Base-by-base conservation (phyloP, 2,329 filamentous ascomycete genomes). In the Diplodia mutila region DNA sequence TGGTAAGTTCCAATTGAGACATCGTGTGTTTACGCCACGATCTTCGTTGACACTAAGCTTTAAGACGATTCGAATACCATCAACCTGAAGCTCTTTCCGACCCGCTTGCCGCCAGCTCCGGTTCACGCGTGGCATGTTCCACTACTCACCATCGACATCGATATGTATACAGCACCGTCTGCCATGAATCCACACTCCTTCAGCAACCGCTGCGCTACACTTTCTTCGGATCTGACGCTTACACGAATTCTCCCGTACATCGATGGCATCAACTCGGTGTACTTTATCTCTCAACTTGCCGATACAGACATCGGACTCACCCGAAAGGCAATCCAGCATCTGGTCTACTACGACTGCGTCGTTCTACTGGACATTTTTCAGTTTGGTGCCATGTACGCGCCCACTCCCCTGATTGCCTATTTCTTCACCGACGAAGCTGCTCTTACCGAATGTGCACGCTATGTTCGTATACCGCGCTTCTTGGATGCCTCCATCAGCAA, bases 31-130 rank as follows among this genome's bases (percentile, higher is more conserved):
- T 9, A 12, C 21, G 8, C n/a, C 34, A 32, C 27, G 34, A 52
- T 27, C 9, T 21, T 37, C 8, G 42, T 51, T 51, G 34, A 63
- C 57, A 51, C 29, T 4, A 29, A 63, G 21, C n/a, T 37, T 8
- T 65, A 93, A 63, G 93, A 97, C 78, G 93, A 97, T 72, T 89
- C 93, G 69, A 97, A 97, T 78, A 97, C 93, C 0, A 89, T 97
- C 79, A 97, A 97, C 80, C 92, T 97, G 85, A 97, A 97, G 80
- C 87, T 97, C 61, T 97, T 97, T 78, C 93, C 93, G 0, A 89
- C 92, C 55, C 91, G 94, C 73, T 85, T 89, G 1, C 87, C 89
- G 18, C 94, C 94, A 1, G 89, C 92, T 0, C 85, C 89, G 3
- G 90, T 98, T 66, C 89, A 90, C 73, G 88, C 91, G 55, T 97